phyloP scores from a whole-genome alignment of 2,329 filamentous ascomycete genomes.

The Madurella fahalii region DNA sequence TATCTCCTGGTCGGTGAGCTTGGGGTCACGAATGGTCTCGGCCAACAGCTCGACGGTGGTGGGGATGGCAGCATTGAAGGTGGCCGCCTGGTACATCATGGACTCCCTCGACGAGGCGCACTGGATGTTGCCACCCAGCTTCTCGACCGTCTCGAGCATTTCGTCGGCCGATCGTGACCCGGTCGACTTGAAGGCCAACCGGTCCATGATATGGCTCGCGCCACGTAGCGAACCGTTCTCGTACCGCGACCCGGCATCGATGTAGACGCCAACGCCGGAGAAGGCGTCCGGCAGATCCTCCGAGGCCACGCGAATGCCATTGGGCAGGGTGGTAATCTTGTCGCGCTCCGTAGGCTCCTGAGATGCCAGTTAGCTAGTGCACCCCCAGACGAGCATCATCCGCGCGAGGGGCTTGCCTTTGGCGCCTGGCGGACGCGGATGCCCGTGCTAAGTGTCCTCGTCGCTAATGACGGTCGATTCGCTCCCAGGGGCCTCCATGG shows the following conservation, averaged over 20 bases:
- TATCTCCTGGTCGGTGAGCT: slow-evolving; percentile 83
- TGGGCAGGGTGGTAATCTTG: slow-evolving; percentile 79
- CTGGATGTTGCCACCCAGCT: slow-evolving; percentile 90
- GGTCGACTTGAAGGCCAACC: slow-evolving; percentile 91
- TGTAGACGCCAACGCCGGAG: slow-evolving; percentile 89
- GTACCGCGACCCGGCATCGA: slow-evolving; percentile 92
- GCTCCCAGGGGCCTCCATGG: slow-evolving; percentile 12
- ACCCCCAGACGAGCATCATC: neutral
- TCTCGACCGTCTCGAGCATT: slow-evolving; percentile 84
- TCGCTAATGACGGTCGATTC: neutral
- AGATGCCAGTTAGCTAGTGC: slow-evolving; percentile 17
- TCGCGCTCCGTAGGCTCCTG: slow-evolving; percentile 85
- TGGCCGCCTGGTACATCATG: slow-evolving; percentile 98
- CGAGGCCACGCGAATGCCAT: slow-evolving; percentile 90
- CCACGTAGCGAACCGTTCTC: slow-evolving; percentile 82
- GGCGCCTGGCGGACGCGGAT: slow-evolving; percentile 1
- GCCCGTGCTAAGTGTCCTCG: slow-evolving; percentile 17
- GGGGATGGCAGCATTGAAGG: slow-evolving; percentile 89
- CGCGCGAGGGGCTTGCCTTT: slow-evolving; percentile 3
- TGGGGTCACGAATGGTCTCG: slow-evolving; percentile 85
- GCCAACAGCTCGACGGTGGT: slow-evolving; percentile 79
- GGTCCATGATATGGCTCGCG: slow-evolving; percentile 93
- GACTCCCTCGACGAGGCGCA: slow-evolving; percentile 93
- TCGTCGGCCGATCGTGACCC: slow-evolving; percentile 67
- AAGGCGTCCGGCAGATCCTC: slow-evolving; percentile 94